A percentile compares a stretch with the other conserved stretches of the same genome.
Evolutionary conservation across 108 stramenopile genomes (phyloP).

Genomic region (Nitzschia sp.): DNA sequence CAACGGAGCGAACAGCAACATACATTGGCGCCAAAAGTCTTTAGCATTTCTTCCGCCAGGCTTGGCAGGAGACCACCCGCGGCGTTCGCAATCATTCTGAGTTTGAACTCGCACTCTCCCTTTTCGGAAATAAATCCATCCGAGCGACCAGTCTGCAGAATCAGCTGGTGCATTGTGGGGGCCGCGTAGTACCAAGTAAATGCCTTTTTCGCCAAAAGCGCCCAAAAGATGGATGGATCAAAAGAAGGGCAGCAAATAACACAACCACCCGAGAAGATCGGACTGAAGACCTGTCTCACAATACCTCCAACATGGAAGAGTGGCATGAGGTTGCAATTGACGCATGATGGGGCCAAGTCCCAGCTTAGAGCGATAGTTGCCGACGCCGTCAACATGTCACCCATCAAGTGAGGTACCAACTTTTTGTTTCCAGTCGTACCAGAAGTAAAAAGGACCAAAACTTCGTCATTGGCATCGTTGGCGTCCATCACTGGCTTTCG

Average conservation of each 20-base stretch:
- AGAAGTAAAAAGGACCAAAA: conserved; percentile 63
- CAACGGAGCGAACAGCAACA: too few relatives aligned
- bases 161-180: conserved; percentile 72
- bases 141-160: conserved; percentile 18
- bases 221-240: conserved; percentile 52
- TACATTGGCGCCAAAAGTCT: conserved; percentile 34
- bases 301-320: conserved; percentile 64
- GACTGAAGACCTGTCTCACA: conserved; percentile 46
- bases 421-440: conserved; percentile 72
- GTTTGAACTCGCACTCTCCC: not conserved
- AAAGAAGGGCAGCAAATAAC: conserved; percentile 59
- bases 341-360: conserved; percentile 45
- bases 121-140: not conserved
- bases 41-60: conserved; percentile 40
- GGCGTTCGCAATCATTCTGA: conserved; percentile 68
- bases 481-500: not conserved
- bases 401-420: conserved; percentile 52
- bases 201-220: conserved; percentile 11
- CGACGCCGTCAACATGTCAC: conserved; percentile 45
- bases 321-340: conserved; percentile 76
- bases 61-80: conserved; percentile 57
- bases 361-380: conserved; percentile 47
- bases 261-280: conserved; percentile 44
- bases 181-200: conserved; percentile 74
- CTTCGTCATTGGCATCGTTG: conserved; percentile 40